Evolutionary conservation across 306 rosid genomes (phyloP).

Genomic region (Echinosophora koreensis): DNA sequence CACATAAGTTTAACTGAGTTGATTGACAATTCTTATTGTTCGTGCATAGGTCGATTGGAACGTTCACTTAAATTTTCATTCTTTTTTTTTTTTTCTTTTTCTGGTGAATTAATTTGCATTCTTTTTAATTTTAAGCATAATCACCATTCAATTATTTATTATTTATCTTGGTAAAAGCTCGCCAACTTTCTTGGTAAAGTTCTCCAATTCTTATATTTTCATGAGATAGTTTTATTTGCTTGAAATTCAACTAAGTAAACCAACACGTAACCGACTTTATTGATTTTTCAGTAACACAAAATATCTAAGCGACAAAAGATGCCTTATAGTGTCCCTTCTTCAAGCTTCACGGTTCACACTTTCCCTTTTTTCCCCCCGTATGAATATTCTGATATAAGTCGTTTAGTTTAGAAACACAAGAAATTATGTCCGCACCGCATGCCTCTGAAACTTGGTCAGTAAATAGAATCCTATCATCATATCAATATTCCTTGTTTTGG

Average conservation of each 20-base stretch:
- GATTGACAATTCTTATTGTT: background rate
- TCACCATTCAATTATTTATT: background rate
- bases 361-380: background rate
- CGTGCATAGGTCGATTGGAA: too few species aligned
- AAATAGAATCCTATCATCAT: background rate
- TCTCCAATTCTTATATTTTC: conserved; percentile 8
- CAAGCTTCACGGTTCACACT: conserved; percentile 27
- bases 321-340: conserved; percentile 37
- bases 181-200: conserved; percentile 34
- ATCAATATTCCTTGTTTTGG: background rate
- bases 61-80: background rate
- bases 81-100: background rate
- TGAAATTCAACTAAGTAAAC: conserved; percentile 41
- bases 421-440: background rate
- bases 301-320: conserved; percentile 46
- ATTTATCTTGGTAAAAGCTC: conserved; percentile 24
- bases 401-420: background rate
- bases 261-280: conserved; percentile 44
- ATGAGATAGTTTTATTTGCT: conserved; percentile 41
- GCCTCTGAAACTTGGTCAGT: background rate
- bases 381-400: conserved; percentile 31
- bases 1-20: background rate
- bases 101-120: background rate
- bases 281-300: conserved; percentile 19
- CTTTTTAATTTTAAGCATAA: background rate